Base-by-base conservation (phyloP, 768 basidiomycete genomes). In the Chlorophyllum brunneum region DNA sequence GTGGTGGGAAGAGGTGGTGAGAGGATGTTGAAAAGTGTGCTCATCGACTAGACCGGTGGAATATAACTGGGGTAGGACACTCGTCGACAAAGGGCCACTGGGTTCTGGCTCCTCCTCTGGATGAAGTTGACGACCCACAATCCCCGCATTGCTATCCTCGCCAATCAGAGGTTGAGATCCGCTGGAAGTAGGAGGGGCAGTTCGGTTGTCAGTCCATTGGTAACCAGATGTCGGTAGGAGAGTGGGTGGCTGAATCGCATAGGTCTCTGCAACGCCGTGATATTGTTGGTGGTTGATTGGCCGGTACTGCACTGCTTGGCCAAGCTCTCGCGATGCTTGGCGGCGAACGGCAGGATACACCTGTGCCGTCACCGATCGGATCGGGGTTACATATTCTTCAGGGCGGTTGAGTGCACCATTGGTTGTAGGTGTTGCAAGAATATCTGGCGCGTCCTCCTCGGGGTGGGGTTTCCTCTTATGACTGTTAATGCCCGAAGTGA, bases 51-150 rank as follows among this genome's bases (percentile, higher is more conserved):
- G 67, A 0, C 86, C 86, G 3, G 86, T 86, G 67, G 85, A 88
- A 62, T 87, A 89, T 59, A 84, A 70, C 56, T 87, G 86, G 0
- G 87, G 85, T 37, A 89, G 74, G 22, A 86, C 85, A 0, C 85
- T 83, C 15, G 87, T 88, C 18, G 87, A 85, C 37, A 88, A 60
- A 38, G 78, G 72, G 5, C 73, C 73, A 20, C 74, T 62, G 59
- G 75, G 74, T 48, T 65, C 60, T 31, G 54, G 46, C 20, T 54
- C 56, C 54, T 57, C 52, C 23, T 60, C 50, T 50, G 47, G 26
- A 44, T 33, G 58, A 29, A 39, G 16, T 22, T 33, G 39, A 16
- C 33, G 29, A 22, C 24, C 24, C 16, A 24, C 23, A 29, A 8
- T 15, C 9, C 34, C n/a, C 10, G 13, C 23, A 11, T 26, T 33